phyloP scores from a whole-genome alignment of 2,329 filamentous ascomycete species.

The Pyricularia sp. region DNA sequence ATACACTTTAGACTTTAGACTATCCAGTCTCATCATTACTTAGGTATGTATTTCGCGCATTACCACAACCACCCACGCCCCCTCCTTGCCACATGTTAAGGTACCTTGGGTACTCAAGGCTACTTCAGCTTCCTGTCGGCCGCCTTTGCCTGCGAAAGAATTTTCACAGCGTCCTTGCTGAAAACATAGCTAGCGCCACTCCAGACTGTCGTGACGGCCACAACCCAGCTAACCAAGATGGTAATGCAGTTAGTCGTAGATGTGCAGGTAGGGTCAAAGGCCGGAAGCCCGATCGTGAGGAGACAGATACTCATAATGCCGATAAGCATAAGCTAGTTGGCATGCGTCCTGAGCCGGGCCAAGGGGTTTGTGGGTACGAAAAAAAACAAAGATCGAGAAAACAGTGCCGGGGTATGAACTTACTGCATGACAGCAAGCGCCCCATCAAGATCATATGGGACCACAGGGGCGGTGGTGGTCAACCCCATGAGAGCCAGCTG shows the following conservation, averaged over 20 bases:
- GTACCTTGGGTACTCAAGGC: background rate
- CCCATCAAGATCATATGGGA: constrained; percentile 47
- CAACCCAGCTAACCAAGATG: constrained; percentile 53
- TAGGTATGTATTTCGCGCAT: background rate
- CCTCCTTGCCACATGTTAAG: background rate
- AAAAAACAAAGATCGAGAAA: background rate
- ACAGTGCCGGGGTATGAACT: constrained; percentile 22
- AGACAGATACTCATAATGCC: background rate
- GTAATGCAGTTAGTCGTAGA: background rate
- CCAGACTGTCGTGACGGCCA: constrained; percentile 85
- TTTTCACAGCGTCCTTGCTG: constrained; percentile 85
- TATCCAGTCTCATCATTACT: background rate
- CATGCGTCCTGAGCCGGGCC: background rate
- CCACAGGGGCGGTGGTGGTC: constrained; percentile 70
- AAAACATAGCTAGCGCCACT: constrained; percentile 89
- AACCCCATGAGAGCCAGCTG: constrained; percentile 81
- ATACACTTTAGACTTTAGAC: background rate
- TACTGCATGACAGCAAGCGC: constrained; percentile 56
- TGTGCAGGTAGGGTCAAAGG: background rate
- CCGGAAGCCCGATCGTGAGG: background rate
- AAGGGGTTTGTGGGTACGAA: background rate
- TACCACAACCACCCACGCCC: background rate
- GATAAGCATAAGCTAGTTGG: background rate
- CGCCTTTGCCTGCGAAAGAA: constrained; percentile 39
- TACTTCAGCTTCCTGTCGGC: constrained; percentile 3